Evolutionary conservation across 2,329 filamentous ascomycete species (phyloP), one percentile per base, ranked within the genome.

Genomic region (Penicillium brasilianum): DNA sequence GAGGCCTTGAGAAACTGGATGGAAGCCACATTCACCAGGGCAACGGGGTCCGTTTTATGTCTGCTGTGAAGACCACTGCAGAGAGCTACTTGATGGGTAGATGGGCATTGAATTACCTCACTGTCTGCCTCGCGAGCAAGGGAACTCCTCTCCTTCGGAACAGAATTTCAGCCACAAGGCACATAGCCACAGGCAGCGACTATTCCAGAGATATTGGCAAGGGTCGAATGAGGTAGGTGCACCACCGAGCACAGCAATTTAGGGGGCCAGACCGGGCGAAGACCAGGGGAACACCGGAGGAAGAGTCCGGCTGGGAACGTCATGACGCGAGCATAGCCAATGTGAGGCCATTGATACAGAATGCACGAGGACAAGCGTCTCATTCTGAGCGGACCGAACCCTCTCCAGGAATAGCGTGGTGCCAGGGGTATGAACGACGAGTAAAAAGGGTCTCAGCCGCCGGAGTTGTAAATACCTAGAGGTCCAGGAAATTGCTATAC

Each of bases 111-210:
- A 20, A 22, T 1, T 18, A 9, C 7, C 8, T 10, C 5, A 18
- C 2, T 18, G 30, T n/a, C 25, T 48, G 44, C 22, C 16, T 28
- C 16, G 7, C 2, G 25, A 30, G 44, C 14, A 48, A 10, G 44
- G 25, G 30, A 30, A 30, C 25, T 3, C 28, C 44, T 1, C 4
- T 46, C 22, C 14, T 11, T 3, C 5, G 25, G 6, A 28, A 0
- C 0, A 10, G 11, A 28, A 28, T 28, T 28, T 30, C 43, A 48
- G 44, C 25, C 44, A 48, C 44, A 30, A 20, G 32, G 30, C 28
- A 22, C 49, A 36, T 37, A 51, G 32, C 49, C 28, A 37, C 49
- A 37, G 49, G 49, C 49, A 51, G 32, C 10, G 20, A 20, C 32
- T 16, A 37, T 34, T 4, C 8, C 49, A 34, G 32, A 30, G 49